A percentile compares a stretch with the other conserved stretches of the same genome.
phyloP scores from a whole-genome alignment of 164 flowering plant genomes.

The Warburgia ugandensis region DNA sequence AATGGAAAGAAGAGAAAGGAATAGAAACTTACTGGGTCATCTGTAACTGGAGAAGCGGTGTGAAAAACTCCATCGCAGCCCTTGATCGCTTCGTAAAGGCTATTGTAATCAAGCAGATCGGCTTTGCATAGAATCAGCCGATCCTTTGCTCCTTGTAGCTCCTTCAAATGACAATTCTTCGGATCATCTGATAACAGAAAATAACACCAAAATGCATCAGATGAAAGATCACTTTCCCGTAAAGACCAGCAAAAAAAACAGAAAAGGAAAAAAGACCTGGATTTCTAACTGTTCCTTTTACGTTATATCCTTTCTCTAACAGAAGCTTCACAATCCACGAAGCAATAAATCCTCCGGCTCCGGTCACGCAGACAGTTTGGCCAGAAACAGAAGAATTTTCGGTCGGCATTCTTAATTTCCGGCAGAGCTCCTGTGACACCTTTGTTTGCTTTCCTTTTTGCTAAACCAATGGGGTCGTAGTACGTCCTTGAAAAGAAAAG shows the following conservation, averaged over 20 bases:
- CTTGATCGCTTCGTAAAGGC: conserved; percentile 51
- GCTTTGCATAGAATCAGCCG: conserved; percentile 57
- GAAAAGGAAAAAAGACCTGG: conserved; percentile 1
- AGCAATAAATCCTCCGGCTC: conserved; percentile 13
- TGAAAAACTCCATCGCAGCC: conserved; percentile 95
- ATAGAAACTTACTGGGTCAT: conserved; percentile 51
- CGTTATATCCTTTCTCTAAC: conserved; percentile 8
- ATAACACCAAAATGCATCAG: neutral
- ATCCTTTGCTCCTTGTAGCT: conserved; percentile 74
- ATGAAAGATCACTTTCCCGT: neutral
- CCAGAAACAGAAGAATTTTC: conserved; percentile 1
- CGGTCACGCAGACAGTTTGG: conserved; percentile 11
- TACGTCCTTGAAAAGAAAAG: too few species aligned
- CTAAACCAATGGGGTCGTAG: too few species aligned
- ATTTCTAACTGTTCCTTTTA: conserved; percentile 11
- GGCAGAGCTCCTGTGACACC: too few species aligned
- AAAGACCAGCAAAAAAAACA: neutral
- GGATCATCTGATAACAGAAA: conserved; percentile 77
- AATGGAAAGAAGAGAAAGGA: neutral
- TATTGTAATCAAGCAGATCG: conserved; percentile 68
- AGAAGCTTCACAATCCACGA: conserved; percentile 14
- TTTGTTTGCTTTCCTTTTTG: too few species aligned
- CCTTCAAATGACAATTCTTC: conserved; percentile 68
- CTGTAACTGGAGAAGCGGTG: conserved; percentile 88
- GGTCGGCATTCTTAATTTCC: too few species aligned